These are phyloP conservation scores for Penicillium longicatenatum DNA, from an alignment of 495 filamentous ascomycete genomes.

Conservation along the genomic window DNA sequence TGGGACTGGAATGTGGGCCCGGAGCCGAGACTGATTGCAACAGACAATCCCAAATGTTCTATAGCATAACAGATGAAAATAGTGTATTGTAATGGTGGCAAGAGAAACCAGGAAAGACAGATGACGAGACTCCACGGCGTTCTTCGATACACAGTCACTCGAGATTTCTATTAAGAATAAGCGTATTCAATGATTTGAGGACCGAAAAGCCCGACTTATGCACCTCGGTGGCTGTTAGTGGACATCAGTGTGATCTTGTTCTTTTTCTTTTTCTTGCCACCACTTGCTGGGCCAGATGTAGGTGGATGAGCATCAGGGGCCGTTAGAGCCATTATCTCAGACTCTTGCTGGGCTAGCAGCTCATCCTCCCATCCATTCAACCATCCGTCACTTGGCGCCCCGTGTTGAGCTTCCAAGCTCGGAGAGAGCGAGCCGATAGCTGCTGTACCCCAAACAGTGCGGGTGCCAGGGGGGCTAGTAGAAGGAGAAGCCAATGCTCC, in stretches of 20 bases:
- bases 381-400: conserved; percentile 72
- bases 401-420: conserved; percentile 35
- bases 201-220: conserved; percentile 35
- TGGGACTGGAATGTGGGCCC: conserved; percentile 24
- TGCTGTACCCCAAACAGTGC: conserved; percentile 88
- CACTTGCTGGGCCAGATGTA: conserved; percentile 19
- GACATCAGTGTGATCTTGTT: conserved; percentile 94
- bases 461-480: conserved; percentile 70
- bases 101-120: neutral
- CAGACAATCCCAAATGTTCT: neutral
- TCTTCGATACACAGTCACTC: neutral
- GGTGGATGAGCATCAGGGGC: conserved; percentile 29
- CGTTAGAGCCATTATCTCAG: conserved; percentile 41
- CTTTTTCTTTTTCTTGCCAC: conserved; percentile 78
- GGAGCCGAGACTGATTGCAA: conserved; percentile 1
- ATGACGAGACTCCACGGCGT: neutral
- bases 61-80: neutral
- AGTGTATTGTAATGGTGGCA: neutral
- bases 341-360: conserved; percentile 53
- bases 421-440: conserved; percentile 57
- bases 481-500: conserved; percentile 70
- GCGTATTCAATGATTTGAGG: neutral
- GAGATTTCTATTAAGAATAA: neutral
- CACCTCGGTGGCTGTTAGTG: conserved; percentile 71
- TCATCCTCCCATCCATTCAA: conserved; percentile 74